Conservation (phyloP, 805 yeast genomes). For the Wickerhamomyces chaumierensis region DNA sequence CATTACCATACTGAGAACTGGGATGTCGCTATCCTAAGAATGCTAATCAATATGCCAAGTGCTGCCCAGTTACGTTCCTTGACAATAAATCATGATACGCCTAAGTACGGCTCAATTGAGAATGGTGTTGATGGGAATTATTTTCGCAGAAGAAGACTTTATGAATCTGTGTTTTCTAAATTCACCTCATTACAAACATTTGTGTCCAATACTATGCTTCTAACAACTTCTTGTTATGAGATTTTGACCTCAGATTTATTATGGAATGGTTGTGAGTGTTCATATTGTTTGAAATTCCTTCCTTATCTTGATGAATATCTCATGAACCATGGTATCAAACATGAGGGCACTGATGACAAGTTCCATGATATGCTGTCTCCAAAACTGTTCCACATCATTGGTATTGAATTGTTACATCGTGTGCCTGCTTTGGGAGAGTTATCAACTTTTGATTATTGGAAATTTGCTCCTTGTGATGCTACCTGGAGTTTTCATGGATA, state of each 20-base stretch:
- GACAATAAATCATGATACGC: constrained; percentile 47
- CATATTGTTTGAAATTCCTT: constrained; percentile 36
- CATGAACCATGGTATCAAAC: constrained; percentile 40
- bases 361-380: constrained; percentile 54
- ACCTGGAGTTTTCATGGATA: constrained; percentile 41
- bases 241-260: constrained; percentile 55
- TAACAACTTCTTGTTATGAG: constrained; percentile 56
- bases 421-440: constrained; percentile 9
- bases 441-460: constrained; percentile 22
- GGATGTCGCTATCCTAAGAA: constrained; percentile 36
- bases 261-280: constrained; percentile 73
- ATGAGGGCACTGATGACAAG: constrained; percentile 34
- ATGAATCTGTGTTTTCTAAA: constrained; percentile 35
- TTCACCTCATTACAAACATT: constrained; percentile 30
- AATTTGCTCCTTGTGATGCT: constrained; percentile 22
- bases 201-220: constrained; percentile 48
- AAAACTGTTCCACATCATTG: constrained; percentile 41
- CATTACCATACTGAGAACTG: constrained; percentile 43
- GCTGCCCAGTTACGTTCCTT: constrained; percentile 27
- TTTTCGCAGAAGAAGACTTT: constrained; percentile 43
- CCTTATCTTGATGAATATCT: constrained; percentile 47
- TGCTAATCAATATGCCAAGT: constrained; percentile 25
- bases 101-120: constrained; percentile 40
- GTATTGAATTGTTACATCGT: constrained; percentile 31
- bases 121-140: constrained; percentile 73